Base-by-base conservation (phyloP, 192 early-diverging fungal genomes). In the Coemansia sp. region DNA sequence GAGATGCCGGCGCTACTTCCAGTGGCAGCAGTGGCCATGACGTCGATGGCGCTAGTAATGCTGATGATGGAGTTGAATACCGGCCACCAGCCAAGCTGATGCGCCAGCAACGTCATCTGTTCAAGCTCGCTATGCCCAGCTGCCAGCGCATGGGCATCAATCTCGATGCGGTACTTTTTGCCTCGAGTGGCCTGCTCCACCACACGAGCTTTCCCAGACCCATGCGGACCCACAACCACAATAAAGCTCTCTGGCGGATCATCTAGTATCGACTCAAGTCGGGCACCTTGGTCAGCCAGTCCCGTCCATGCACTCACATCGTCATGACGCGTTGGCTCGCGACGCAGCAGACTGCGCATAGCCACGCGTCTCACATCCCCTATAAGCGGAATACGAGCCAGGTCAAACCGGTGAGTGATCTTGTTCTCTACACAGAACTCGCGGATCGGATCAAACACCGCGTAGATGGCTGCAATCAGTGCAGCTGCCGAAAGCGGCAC, bases 41-140 rank as follows among this genome's bases (percentile, higher is more conserved):
- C 83, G 62, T 96, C 92, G 41, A 94, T 80, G 20, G 92, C 67
- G 40, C 85, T 83, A 36, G 85, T 88, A 16, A 88, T 70, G 7
- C 82, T 82, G 28, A 82, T 82, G 55, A 89, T 78, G 63, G 85
- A 90, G 54, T 87, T 90, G 65, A 98, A 94, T 31, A 93, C 73
- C 4, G 96, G 96, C 68, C 92, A 90, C 79, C 92, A 96, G 5
- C 91, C 90, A 15, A 97, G 82, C 75, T 97, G 92, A 21, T 80
- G 79, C 0, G 94, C 91, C 57, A 98, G 70, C 10, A 67, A 67
- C 15, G 83, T 82, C 50, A 94, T 81, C 68, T 94, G 62, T 41
- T 91, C 84, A 42, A 87, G 76, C 43, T 89, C 86, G 53, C 81
- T 87, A 33, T 83, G 81, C 31, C 88, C 80, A 50, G 84, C 84